Conservation (phyloP, 2,329 filamentous ascomycete species). For the Fusarium papillatum region DNA sequence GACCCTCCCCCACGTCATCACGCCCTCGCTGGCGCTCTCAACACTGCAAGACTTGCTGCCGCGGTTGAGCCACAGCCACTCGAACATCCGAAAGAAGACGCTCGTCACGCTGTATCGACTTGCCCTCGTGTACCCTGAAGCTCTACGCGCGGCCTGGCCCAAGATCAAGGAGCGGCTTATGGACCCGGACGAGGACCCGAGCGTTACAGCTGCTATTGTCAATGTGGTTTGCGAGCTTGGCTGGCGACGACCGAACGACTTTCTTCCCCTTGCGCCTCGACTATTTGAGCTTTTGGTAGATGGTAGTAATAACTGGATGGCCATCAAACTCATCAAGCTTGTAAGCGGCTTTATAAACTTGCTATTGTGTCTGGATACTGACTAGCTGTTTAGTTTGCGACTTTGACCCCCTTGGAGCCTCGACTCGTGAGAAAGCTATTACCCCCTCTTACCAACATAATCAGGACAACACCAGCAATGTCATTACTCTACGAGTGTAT, state of each 20-base stretch:
- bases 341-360: slow-evolving; percentile 57
- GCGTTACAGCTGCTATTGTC: slow-evolving; percentile 94
- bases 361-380: background rate
- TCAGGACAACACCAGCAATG: slow-evolving; percentile 96
- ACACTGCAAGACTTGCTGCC: slow-evolving; percentile 89
- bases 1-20: slow-evolving; percentile 95
- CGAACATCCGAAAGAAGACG: slow-evolving; percentile 93
- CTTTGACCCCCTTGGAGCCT: slow-evolving; percentile 91
- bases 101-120: slow-evolving; percentile 94
- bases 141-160: slow-evolving; percentile 92
- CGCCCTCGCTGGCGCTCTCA: slow-evolving; percentile 90
- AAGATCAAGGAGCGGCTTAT: slow-evolving; percentile 96
- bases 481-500: slow-evolving; percentile 99
- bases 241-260: slow-evolving; percentile 94
- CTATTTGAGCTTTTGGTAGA: slow-evolving; percentile 94
- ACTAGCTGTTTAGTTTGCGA: slow-evolving; percentile 80
- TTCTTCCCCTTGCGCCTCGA: slow-evolving; percentile 90
- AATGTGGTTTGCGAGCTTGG: slow-evolving; percentile 98
- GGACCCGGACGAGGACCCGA: slow-evolving; percentile 90
- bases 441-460: slow-evolving; percentile 91
- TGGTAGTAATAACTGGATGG: slow-evolving; percentile 99
- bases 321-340: slow-evolving; percentile 98
- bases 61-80: slow-evolving; percentile 86
- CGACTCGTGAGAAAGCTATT: slow-evolving; percentile 91
- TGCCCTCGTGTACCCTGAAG: slow-evolving; percentile 96